Evolutionary conservation across 2,329 filamentous ascomycete species (phyloP).

Genomic region (Fusarium scirpi): DNA sequence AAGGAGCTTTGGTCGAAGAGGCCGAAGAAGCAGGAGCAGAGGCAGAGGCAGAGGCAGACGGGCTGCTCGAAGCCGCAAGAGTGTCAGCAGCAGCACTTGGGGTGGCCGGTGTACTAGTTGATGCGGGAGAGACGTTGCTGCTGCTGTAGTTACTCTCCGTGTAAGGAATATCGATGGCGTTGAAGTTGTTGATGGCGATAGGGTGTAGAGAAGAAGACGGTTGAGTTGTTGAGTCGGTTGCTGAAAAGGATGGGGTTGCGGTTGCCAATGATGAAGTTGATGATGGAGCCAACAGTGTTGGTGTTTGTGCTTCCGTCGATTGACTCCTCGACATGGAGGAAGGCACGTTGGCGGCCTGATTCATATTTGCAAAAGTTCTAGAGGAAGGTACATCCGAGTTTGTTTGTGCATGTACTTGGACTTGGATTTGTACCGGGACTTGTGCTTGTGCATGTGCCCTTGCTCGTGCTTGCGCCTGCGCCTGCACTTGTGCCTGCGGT

Average conservation of each 20-base stretch:
- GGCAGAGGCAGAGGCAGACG: constrained; percentile 8
- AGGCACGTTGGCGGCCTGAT: constrained; percentile 11
- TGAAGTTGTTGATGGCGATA: constrained; percentile 11
- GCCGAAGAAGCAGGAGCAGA: constrained; percentile 9
- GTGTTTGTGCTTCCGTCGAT: constrained; percentile 9
- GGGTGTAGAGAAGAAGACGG: constrained; percentile 17
- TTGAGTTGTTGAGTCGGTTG: constrained; percentile 14
- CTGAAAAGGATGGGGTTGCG: constrained; percentile 12
- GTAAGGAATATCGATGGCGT: constrained; percentile 24
- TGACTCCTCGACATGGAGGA: constrained; percentile 21
- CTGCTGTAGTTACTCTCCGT: constrained; percentile 35
- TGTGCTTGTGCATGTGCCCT: neutral
- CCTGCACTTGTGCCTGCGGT: neutral
- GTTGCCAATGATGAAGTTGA: neutral
- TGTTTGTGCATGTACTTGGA: constrained; percentile 2
- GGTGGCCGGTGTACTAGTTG: constrained; percentile 34
- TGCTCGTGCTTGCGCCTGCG: neutral
- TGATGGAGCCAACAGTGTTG: neutral
- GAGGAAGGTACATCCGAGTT: constrained; percentile 14
- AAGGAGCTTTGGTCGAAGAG: constrained; percentile 5
- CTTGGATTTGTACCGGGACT: neutral
- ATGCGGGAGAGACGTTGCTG: constrained; percentile 36
- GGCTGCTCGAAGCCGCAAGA: constrained; percentile 10
- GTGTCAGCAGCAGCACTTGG: constrained; percentile 15
- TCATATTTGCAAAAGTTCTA: constrained; percentile 15